Conservation (phyloP, 177 flowering plant species). For the Vitis hybrid region DNA sequence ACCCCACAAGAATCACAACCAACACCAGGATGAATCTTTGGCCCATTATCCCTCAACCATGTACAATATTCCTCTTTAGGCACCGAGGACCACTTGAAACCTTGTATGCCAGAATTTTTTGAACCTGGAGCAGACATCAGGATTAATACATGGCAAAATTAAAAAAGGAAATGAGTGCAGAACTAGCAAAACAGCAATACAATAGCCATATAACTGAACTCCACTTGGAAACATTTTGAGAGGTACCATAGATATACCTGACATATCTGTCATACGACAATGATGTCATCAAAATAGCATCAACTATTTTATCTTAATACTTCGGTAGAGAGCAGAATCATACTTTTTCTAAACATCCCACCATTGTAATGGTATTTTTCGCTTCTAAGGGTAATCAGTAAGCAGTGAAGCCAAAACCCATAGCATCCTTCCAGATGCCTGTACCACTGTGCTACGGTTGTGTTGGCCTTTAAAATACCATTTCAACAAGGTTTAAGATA, state of each 20-base stretch:
- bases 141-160: no score
- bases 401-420: no score
- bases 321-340: neutral
- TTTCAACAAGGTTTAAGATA: no score
- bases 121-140: constrained; percentile 36
- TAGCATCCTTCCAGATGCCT: no score
- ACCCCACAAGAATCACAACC: constrained; percentile 98
- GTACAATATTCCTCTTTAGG: constrained; percentile 14
- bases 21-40: constrained; percentile 42
- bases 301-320: neutral
- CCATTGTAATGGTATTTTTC: no score
- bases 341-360: no score
- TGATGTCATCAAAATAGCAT: neutral
- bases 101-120: constrained; percentile 17
- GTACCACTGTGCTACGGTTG: no score
- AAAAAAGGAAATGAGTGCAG: no score
- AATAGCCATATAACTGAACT: neutral
- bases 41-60: constrained; percentile 22
- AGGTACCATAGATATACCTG: neutral
- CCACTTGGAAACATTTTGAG: neutral
- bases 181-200: neutral
- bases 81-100: constrained; percentile 5
- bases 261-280: neutral
- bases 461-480: no score
- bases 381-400: no score